Percentiles rank a stretch among this genome's conserved stretches.
Conservation (phyloP, 495 filamentous ascomycete species). For the Trichocladium antarcticum region DNA sequence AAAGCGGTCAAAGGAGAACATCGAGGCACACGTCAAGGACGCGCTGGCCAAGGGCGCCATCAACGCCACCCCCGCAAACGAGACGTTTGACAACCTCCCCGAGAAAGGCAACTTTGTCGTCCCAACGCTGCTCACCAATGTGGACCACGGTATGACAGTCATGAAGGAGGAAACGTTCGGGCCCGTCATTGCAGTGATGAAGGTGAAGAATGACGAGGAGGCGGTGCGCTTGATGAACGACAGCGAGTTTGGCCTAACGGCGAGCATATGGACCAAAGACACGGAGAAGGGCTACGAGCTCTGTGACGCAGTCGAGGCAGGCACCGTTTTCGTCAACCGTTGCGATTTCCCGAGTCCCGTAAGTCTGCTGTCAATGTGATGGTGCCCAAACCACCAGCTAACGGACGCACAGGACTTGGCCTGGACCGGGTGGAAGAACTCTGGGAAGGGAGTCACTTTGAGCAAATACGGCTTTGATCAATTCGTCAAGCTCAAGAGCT, state of each 20-base stretch:
- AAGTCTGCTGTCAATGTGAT: constrained; percentile 29
- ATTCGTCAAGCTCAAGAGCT: constrained; percentile 93
- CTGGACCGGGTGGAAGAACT: constrained; percentile 97
- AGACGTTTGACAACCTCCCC: constrained; percentile 57
- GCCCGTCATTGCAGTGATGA: constrained; percentile 88
- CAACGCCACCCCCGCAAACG: constrained; percentile 71
- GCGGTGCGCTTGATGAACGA: constrained; percentile 88
- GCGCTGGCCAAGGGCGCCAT: constrained; percentile 74
- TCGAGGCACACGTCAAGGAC: constrained; percentile 70
- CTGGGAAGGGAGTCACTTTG: constrained; percentile 79
- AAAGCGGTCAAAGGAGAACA: constrained; percentile 58
- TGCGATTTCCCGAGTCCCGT: constrained; percentile 88
- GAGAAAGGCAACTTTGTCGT: constrained; percentile 71
- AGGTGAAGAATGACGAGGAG: constrained; percentile 71
- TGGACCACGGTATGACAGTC: constrained; percentile 73
- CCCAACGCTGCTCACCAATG: constrained; percentile 71
- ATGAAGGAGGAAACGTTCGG: constrained; percentile 98
- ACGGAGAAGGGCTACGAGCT: constrained; percentile 62
- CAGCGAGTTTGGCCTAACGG: constrained; percentile 85
- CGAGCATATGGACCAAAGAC: constrained; percentile 98
- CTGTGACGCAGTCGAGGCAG: constrained; percentile 74
- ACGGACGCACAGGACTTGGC: constrained; percentile 62
- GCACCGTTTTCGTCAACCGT: constrained; percentile 93
- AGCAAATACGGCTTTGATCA: constrained; percentile 88
- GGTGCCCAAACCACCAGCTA: background rate